Conservation (phyloP, 202 grass and related monocot species). For the Zizania palustris region DNA sequence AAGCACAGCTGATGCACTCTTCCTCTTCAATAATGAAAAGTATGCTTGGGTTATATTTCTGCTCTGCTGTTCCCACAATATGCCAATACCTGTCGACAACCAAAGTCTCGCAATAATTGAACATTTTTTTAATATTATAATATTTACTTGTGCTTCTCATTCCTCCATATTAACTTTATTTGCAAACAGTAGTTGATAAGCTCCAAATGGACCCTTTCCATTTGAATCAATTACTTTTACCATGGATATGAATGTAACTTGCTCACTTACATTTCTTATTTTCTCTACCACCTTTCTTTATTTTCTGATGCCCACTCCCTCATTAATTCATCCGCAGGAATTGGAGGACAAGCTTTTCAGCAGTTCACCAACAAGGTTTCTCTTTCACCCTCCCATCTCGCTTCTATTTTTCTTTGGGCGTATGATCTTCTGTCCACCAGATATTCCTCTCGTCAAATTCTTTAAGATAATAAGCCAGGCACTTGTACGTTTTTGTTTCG, state of each 20-base stretch:
- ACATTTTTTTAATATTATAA: not conserved
- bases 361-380: constrained; percentile 77
- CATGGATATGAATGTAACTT: not conserved
- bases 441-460: not conserved
- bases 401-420: not conserved
- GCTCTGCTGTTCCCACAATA: not conserved
- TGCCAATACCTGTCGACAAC: constrained; percentile 3
- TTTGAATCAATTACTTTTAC: constrained; percentile 23
- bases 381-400: not conserved
- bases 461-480: not conserved
- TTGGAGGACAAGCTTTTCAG: constrained; percentile 63
- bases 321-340: constrained; percentile 52
- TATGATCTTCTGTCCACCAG: not conserved
- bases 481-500: not conserved
- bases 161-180: constrained; percentile 9
- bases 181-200: constrained; percentile 3
- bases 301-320: constrained; percentile 21
- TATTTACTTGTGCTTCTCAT: constrained; percentile 22
- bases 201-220: not conserved
- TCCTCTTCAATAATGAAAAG: no score
- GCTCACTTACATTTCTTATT: not conserved
- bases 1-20: no score
- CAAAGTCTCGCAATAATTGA: not conserved
- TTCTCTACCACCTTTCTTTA: constrained; percentile 2
- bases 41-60: constrained; percentile 6